Evolutionary conservation across 176 grass and related monocot genomes (phyloP).

Genomic region (Musa beccarii): DNA sequence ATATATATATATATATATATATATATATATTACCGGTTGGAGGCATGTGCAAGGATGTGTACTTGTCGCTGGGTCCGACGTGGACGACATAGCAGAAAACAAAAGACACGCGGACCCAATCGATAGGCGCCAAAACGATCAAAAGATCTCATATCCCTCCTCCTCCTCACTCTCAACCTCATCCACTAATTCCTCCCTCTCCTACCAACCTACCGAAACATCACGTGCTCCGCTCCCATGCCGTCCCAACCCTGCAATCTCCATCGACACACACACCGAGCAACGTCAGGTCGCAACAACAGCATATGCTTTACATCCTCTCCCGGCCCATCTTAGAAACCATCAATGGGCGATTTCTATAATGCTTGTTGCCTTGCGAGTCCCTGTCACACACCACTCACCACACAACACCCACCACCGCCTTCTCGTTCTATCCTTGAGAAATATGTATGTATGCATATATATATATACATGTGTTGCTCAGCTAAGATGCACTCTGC

Average conservation of each 20-base stretch:
- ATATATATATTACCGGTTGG: too few species aligned
- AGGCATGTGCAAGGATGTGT: too few species aligned
- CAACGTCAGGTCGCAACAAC: background rate
- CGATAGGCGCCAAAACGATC: too few species aligned
- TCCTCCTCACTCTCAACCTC: background rate
- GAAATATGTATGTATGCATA: background rate
- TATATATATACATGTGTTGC: background rate
- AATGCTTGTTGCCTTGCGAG: constrained; percentile 2
- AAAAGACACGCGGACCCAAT: too few species aligned
- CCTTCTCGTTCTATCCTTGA: background rate
- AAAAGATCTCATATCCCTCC: too few species aligned
- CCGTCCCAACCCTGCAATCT: background rate
- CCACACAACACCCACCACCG: background rate
- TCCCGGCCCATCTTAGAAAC: constrained; percentile 3
- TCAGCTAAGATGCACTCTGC: background rate
- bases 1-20: too few species aligned
- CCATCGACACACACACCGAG: background rate
- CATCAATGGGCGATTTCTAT: background rate
- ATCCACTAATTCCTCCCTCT: background rate
- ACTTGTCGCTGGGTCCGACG: too few species aligned
- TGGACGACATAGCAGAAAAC: too few species aligned
- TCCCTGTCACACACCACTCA: constrained; percentile 4
- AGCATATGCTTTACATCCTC: background rate
- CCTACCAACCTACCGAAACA: background rate
- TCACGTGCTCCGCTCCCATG: background rate